These are phyloP conservation scores for Bryoerythrophyllum caledonicum DNA, from an alignment of 225 moss, liverwort and hornwort genomes.

Conservation along the genomic window DNA sequence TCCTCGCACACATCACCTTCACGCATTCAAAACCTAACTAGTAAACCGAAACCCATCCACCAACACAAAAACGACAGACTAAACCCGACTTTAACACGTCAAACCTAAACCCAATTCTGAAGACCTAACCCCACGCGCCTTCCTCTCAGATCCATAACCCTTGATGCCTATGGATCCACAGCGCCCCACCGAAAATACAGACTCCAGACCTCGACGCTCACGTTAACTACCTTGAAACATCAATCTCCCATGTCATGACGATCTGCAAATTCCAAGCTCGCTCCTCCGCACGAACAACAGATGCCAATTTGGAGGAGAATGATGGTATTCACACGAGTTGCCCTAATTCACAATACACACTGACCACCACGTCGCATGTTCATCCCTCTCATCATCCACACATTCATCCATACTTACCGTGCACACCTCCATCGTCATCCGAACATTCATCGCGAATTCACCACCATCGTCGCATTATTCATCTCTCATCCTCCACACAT, in stretches of 20 bases:
- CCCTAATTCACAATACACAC: not conserved
- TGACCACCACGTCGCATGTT: not conserved
- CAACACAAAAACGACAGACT: not conserved
- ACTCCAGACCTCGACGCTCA: slow-evolving; percentile 7
- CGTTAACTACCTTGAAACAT: slow-evolving; percentile 68
- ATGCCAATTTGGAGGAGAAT: not conserved
- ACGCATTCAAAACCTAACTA: not conserved
- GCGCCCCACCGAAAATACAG: not conserved
- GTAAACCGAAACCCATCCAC: slow-evolving; percentile 9
- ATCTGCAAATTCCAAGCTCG: not conserved
- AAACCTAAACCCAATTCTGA: slow-evolving; percentile 5
- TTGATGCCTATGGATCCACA: too few relatives aligned
- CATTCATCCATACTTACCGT: too few relatives aligned
- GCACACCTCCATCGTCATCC: too few relatives aligned
- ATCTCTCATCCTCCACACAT: not conserved
- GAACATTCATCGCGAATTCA: not conserved
- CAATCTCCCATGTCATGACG: slow-evolving; percentile 47
- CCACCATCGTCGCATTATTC: too few relatives aligned
- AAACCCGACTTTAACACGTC: slow-evolving; percentile 2
- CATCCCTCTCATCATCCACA: not conserved
- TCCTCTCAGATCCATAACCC: not conserved
- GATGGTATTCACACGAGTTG: not conserved
- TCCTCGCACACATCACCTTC: not conserved
- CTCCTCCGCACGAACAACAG: not conserved
- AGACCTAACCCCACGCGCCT: not conserved